A percentile compares a stretch with the other conserved stretches of the same genome.
These are phyloP conservation scores for Amanita muscaria DNA, from an alignment of 768 basidiomycete species.

Conservation along the genomic window DNA sequence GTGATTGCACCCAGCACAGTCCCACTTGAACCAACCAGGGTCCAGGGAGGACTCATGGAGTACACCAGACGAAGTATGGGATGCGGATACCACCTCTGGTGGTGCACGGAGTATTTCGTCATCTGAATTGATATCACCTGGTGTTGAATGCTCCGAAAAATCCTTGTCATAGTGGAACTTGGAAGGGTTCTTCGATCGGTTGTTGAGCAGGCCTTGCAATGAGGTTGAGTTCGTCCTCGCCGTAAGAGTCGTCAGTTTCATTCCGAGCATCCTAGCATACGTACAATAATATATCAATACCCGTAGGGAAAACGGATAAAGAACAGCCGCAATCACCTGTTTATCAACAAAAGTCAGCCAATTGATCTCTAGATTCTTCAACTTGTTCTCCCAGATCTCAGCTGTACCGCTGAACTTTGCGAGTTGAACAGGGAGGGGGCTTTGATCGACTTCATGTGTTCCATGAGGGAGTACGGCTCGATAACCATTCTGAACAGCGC, in stretches of 20 bases:
- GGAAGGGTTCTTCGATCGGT: not conserved
- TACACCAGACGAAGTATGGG: constrained; percentile 28
- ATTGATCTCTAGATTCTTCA: constrained; percentile 1
- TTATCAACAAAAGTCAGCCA: not conserved
- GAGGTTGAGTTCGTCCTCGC: not conserved
- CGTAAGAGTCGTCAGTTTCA: not conserved
- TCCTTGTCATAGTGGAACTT: constrained; percentile 42
- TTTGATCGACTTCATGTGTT: constrained; percentile 1
- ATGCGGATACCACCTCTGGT: constrained; percentile 19
- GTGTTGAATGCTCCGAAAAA: constrained; percentile 45
- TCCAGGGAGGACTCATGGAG: constrained; percentile 30
- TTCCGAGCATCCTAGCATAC: not conserved
- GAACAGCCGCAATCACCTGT: not conserved
- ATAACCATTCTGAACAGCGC: constrained; percentile 19
- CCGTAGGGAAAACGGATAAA: not conserved
- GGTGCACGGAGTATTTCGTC: constrained; percentile 18
- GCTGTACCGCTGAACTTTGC: not conserved
- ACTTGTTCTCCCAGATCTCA: constrained; percentile 1
- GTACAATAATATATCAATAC: too few species aligned
- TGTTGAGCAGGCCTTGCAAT: not conserved
- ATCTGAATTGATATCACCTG: constrained; percentile 29
- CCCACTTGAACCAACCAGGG: constrained; percentile 40
- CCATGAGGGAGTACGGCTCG: constrained; percentile 27
- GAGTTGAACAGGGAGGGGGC: constrained; percentile 7
- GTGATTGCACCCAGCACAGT: constrained; percentile 42